Conservation (phyloP, 345 rosid species). For the Salix viminalis region DNA sequence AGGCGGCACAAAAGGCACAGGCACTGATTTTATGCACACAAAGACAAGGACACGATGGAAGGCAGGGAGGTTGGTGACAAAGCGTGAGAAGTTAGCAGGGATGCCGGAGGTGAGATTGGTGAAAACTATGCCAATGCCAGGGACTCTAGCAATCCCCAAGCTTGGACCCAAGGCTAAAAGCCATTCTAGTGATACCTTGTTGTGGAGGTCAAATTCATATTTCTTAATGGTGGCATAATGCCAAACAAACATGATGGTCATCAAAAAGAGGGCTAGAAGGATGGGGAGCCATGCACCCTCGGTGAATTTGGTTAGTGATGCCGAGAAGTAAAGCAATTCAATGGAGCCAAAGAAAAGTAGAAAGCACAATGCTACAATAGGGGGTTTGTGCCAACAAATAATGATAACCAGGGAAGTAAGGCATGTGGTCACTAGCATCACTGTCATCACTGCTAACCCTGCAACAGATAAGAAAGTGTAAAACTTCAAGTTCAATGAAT, state of each 20-base stretch:
- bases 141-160: slow-evolving; percentile 87
- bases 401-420: slow-evolving; percentile 86
- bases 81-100: slow-evolving; percentile 96
- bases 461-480: slow-evolving; percentile 20
- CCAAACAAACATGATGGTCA: slow-evolving; percentile 94
- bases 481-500: neutral
- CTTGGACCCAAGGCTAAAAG: slow-evolving; percentile 90
- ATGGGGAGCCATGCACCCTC: slow-evolving; percentile 99
- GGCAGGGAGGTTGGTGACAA: slow-evolving; percentile 97
- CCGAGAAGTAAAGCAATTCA: slow-evolving; percentile 94
- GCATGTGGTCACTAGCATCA: slow-evolving; percentile 97
- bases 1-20: slow-evolving; percentile 81
- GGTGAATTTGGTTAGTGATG: slow-evolving; percentile 86
- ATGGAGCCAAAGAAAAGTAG: slow-evolving; percentile 80
- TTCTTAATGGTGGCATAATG: slow-evolving; percentile 88
- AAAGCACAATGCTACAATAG: slow-evolving; percentile 63
- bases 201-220: slow-evolving; percentile 90
- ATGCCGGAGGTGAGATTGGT: slow-evolving; percentile 92
- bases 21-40: slow-evolving; percentile 90
- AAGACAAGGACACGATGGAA: slow-evolving; percentile 88
- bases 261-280: slow-evolving; percentile 81
- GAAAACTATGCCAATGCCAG: slow-evolving; percentile 90
- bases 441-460: slow-evolving; percentile 98
- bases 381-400: slow-evolving; percentile 91
- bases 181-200: slow-evolving; percentile 97